Base-by-base conservation (phyloP, 2,329 filamentous ascomycete species). In the Aureobasidium lini region DNA sequence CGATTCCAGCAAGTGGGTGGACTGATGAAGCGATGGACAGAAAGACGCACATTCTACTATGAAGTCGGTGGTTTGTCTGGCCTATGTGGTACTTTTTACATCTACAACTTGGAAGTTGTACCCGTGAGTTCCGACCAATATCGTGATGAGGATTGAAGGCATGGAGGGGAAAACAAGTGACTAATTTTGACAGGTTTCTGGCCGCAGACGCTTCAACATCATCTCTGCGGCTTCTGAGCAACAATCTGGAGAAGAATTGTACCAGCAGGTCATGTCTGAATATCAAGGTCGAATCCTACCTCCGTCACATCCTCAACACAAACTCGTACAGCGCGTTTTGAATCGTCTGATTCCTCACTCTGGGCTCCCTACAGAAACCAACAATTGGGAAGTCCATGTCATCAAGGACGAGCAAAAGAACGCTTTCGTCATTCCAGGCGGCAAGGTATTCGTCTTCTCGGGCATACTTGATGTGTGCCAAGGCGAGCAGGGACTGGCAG, bases 381-480 rank as follows among this genome's bases (percentile, higher is more conserved):
- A 70, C 60, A 69, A 82, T 11, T 92, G 89, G 88, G 85, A 90
- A 72, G 79, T 92, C 4, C 77, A 81, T 66, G 88, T 93, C 6
- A 90, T 93, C 66, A 80, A 89, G n/a, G 84, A 85, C 61, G 81
- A 80, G 6, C 64, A 71, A 40, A 78, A 80, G 63, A 93, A 93
- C 66, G 89, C 89, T 0, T 90, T 92, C 67, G 88, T 93, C 1
- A 79, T 90, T 6, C 88, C 89, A 0, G 88, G 71, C 4, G 88
- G 88, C 28, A 90, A 91, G 66, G 88, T 93, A 0, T 92, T 92
- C 69, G 88, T 93, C 1, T 87, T 84, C 68, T 86, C 83, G 63
- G 88, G 89, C 39, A 84, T 93, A 34, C 72, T 92, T 57, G 79
- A 80, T n/a, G 75, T 90, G 23, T 87, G 86, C 61, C 69, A 78